These are phyloP conservation scores for Saccharomycopsis fibuligera DNA, from an alignment of 805 yeast species.

Conservation along the genomic window DNA sequence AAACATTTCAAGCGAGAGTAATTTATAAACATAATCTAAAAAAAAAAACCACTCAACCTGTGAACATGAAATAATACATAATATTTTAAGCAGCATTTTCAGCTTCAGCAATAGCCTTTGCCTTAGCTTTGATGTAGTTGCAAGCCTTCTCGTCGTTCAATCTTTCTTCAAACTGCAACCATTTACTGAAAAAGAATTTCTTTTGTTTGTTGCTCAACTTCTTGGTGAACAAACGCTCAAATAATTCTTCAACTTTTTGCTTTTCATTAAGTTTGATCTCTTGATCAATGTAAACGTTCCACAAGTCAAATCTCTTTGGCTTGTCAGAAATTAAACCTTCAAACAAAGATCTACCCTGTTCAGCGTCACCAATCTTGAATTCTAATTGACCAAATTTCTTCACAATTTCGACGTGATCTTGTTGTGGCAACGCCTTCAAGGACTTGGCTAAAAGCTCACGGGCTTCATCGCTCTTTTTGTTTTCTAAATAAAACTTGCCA, in stretches of 20 bases:
- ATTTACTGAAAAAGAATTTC: conserved; percentile 87
- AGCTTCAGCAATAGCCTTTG: conserved; percentile 31
- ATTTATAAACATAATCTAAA: no score
- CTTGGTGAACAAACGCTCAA: conserved; percentile 65
- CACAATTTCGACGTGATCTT: conserved; percentile 72
- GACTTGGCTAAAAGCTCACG: conserved; percentile 72
- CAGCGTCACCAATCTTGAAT: conserved; percentile 80
- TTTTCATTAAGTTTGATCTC: conserved; percentile 71
- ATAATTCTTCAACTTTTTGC: conserved; percentile 65
- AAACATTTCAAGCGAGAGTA: no score
- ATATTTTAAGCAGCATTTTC: neutral
- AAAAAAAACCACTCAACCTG: no score
- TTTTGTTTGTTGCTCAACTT: conserved; percentile 84
- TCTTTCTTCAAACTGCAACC: conserved; percentile 77
- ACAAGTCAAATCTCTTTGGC: conserved; percentile 85
- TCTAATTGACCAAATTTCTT: conserved; percentile 87
- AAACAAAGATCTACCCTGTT: conserved; percentile 89
- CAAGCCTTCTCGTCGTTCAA: conserved; percentile 60
- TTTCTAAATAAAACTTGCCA: conserved; percentile 68
- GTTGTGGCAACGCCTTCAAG: conserved; percentile 61
- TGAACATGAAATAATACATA: no score
- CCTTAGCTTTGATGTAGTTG: conserved; percentile 86
- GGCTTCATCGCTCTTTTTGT: conserved; percentile 48
- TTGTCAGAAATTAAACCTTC: conserved; percentile 89
- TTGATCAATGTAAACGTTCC: conserved; percentile 94